These are phyloP conservation scores for Talaromyces adpressus DNA, from an alignment of 495 filamentous ascomycete species.

Conservation along the genomic window DNA sequence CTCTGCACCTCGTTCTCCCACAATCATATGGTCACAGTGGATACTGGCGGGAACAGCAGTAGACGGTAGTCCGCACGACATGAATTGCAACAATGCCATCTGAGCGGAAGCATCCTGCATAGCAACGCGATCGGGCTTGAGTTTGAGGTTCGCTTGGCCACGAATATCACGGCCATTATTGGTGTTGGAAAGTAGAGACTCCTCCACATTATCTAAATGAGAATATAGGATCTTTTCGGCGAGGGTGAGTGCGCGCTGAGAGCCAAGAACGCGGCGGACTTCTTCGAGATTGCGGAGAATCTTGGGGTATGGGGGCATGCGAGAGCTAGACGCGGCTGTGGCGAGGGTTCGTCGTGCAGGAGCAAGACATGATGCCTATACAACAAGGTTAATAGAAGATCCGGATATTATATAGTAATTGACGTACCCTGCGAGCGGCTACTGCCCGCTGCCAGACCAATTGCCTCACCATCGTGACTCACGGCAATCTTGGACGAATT, in stretches of 20 bases:
- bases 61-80: slow-evolving; percentile 85
- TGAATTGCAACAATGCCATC: slow-evolving; percentile 97
- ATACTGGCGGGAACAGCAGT: slow-evolving; percentile 97
- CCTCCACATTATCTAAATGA: slow-evolving; percentile 81
- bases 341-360: slow-evolving; percentile 19
- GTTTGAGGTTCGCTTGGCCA: slow-evolving; percentile 87
- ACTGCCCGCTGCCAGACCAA: slow-evolving; percentile 26
- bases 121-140: slow-evolving; percentile 94
- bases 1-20: slow-evolving; percentile 83
- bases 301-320: slow-evolving; percentile 59
- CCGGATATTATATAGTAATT: too few species aligned
- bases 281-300: slow-evolving; percentile 49
- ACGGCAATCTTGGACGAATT: not conserved
- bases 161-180: slow-evolving; percentile 75
- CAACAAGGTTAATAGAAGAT: too few species aligned
- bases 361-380: slow-evolving; percentile 3
- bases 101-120: slow-evolving; percentile 99
- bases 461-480: slow-evolving; percentile 26
- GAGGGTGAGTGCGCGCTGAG: slow-evolving; percentile 64
- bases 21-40: slow-evolving; percentile 99
- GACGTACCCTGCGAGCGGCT: slow-evolving; percentile 26
- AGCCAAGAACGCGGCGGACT: slow-evolving; percentile 67
- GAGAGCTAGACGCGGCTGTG: slow-evolving; percentile 29
- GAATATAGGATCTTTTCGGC: slow-evolving; percentile 98
- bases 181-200: slow-evolving; percentile 72